Conservation (phyloP, 345 rosid species). For the Isatis tinctoria region DNA sequence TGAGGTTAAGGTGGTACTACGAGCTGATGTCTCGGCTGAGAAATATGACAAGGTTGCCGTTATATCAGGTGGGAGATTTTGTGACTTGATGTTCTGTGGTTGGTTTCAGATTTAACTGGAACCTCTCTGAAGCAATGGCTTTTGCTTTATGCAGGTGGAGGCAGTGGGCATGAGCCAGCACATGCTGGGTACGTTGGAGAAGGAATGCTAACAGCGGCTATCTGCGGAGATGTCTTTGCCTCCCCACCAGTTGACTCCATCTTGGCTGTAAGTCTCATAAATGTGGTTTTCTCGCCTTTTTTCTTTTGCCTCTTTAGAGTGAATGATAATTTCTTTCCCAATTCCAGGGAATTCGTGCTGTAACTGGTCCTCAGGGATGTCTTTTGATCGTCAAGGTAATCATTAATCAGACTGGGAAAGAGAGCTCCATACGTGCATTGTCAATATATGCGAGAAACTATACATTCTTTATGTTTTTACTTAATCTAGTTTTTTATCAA, state of each 20-base stretch:
- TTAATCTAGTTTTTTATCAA: constrained; percentile 17
- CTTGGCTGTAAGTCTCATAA: constrained; percentile 62
- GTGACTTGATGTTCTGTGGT: neutral
- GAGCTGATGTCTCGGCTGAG: constrained; percentile 74
- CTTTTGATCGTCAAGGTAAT: constrained; percentile 85
- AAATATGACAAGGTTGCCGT: constrained; percentile 82
- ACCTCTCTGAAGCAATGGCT: neutral
- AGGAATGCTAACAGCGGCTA: constrained; percentile 98
- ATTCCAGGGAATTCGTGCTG: constrained; percentile 91
- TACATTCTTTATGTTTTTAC: constrained; percentile 3
- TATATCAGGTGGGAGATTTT: constrained; percentile 64
- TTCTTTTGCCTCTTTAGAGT: neutral
- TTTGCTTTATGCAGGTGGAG: constrained; percentile 60
- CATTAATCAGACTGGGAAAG: constrained; percentile 26
- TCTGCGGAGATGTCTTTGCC: constrained; percentile 92
- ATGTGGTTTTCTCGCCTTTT: neutral
- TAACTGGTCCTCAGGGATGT: constrained; percentile 96
- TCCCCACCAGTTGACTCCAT: constrained; percentile 95
- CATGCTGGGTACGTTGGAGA: constrained; percentile 98
- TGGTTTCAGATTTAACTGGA: neutral
- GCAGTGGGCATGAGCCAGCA: constrained; percentile 99
- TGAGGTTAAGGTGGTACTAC: constrained; percentile 93
- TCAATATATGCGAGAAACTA: neutral
- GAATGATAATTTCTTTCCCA: constrained; percentile 2
- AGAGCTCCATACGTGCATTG: neutral